Conservation (phyloP, 2,329 filamentous ascomycete species). For the Leptographium wingfieldii region DNA sequence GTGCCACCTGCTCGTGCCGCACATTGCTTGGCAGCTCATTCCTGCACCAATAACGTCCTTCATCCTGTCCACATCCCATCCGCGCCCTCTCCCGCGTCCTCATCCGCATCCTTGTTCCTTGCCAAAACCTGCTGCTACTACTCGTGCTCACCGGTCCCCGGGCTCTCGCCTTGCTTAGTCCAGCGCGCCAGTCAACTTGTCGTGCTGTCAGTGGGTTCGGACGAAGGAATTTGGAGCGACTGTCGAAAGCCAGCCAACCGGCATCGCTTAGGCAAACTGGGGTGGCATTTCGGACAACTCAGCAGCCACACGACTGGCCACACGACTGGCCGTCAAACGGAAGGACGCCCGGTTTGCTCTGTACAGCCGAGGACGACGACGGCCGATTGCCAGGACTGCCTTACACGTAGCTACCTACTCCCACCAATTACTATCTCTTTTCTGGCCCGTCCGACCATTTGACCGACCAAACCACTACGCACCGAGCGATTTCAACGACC, state of each 20-base stretch:
- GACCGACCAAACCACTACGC: too few species aligned
- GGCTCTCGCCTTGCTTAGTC: background rate
- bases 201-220: background rate
- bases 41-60: background rate
- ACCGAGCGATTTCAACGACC: too few species aligned
- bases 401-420: background rate
- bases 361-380: background rate
- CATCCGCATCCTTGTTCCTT: too few species aligned
- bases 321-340: background rate
- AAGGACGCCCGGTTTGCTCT: background rate
- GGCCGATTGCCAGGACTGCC: background rate
- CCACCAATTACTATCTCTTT: background rate
- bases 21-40: too few species aligned
- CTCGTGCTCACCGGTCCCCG: background rate
- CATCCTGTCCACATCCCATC: too few species aligned
- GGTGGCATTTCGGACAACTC: background rate
- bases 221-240: background rate
- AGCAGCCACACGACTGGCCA: constrained; percentile 1
- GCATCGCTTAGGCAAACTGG: background rate
- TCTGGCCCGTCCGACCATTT: background rate
- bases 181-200: background rate
- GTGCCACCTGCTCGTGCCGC: too few species aligned
- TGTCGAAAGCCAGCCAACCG: background rate
- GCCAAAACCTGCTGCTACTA: background rate
- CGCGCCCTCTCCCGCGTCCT: too few species aligned